Evolutionary conservation across 768 basidiomycete species (phyloP).

Genomic region (Serendipita sp.): DNA sequence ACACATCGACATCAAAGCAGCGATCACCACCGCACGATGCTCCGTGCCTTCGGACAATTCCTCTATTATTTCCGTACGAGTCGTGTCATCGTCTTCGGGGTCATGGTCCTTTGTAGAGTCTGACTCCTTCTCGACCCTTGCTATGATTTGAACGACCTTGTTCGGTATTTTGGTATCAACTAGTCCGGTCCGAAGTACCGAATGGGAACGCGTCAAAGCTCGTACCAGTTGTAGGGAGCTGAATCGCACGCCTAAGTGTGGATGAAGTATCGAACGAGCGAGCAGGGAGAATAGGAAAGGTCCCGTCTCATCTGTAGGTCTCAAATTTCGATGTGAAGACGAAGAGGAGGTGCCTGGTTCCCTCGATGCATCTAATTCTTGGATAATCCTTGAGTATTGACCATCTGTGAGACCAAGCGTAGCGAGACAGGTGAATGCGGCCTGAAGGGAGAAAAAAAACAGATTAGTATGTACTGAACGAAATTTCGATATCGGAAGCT

Average conservation of each 20-base stretch:
- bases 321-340: constrained; percentile 57
- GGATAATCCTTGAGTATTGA: neutral
- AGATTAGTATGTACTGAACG: neutral
- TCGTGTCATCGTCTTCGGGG: neutral
- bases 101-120: constrained; percentile 20
- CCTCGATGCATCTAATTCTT: constrained; percentile 49
- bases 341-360: constrained; percentile 46
- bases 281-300: constrained; percentile 40
- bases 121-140: constrained; percentile 7
- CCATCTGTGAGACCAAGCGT: neutral
- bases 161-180: constrained; percentile 69
- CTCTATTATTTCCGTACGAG: constrained; percentile 2
- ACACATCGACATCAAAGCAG: constrained; percentile 60
- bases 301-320: constrained; percentile 52
- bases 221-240: constrained; percentile 78
- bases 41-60: constrained; percentile 26
- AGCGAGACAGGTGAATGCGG: neutral
- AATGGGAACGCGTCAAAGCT: constrained; percentile 62
- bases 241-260: constrained; percentile 60
- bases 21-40: constrained; percentile 53
- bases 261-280: constrained; percentile 39
- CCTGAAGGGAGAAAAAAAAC: too few relatives aligned
- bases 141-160: constrained; percentile 46
- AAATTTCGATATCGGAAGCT: neutral
- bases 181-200: constrained; percentile 68